A percentile compares a stretch with the other conserved stretches of the same genome.
These are phyloP conservation scores for Alternaria hordeiaustralica DNA, from an alignment of 2,329 filamentous ascomycete species.

Conservation along the genomic window DNA sequence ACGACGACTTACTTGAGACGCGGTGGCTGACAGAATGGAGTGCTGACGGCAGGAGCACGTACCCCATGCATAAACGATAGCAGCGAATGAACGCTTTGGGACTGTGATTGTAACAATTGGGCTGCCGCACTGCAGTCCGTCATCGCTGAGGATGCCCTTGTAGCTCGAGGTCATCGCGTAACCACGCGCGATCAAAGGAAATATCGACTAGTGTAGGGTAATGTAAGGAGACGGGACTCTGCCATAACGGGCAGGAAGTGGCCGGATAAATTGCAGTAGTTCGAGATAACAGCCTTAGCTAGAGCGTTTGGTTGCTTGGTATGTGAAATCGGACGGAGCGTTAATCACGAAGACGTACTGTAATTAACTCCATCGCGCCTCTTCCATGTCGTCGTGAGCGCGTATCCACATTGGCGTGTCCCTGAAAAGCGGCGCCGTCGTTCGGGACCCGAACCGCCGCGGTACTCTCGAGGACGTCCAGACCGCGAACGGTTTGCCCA, in stretches of 20 bases:
- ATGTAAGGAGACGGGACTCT: constrained; percentile 17
- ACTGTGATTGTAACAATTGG: neutral
- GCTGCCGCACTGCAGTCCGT: constrained; percentile 11
- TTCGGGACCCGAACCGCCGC: neutral
- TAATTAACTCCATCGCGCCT: neutral
- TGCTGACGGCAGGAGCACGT: constrained; percentile 26
- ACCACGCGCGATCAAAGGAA: constrained; percentile 2
- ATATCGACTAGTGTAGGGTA: constrained; percentile 9
- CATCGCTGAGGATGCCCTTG: constrained; percentile 13
- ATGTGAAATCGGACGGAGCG: constrained; percentile 4
- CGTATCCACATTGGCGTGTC: neutral
- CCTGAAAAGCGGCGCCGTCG: neutral
- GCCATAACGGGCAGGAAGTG: constrained; percentile 19
- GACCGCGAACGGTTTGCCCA: neutral
- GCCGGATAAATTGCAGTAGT: constrained; percentile 27
- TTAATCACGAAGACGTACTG: constrained; percentile 6
- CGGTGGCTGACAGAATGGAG: constrained; percentile 14
- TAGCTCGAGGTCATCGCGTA: constrained; percentile 7
- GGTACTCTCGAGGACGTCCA: neutral
- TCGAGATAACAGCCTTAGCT: constrained; percentile 13
- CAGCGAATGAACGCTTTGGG: constrained; percentile 6
- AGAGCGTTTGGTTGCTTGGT: constrained; percentile 6
- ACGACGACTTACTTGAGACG: constrained; percentile 9
- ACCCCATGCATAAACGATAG: constrained; percentile 7
- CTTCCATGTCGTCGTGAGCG: neutral